These are phyloP conservation scores for Aspergillus hancockii DNA, from an alignment of 495 filamentous ascomycete species.

Conservation along the genomic window DNA sequence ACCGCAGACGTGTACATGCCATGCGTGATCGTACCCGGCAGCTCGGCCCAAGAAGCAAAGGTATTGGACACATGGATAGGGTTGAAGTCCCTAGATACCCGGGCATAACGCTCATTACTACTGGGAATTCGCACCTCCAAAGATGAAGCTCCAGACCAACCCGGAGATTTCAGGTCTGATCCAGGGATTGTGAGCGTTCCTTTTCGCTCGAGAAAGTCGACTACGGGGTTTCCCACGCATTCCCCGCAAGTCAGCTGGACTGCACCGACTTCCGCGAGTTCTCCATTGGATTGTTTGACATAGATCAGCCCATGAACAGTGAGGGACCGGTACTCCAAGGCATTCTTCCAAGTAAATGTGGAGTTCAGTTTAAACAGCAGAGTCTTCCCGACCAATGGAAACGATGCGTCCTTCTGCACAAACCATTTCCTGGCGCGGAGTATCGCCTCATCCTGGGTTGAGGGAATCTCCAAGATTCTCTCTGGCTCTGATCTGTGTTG, in stretches of 20 bases:
- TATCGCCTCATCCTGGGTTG: slow-evolving; percentile 87
- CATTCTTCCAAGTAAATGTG: slow-evolving; percentile 90
- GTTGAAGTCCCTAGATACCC: slow-evolving; percentile 97
- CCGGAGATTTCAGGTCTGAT: slow-evolving; percentile 64
- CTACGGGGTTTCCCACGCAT: slow-evolving; percentile 93
- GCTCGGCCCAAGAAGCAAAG: slow-evolving; percentile 92
- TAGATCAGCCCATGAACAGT: slow-evolving; percentile 90
- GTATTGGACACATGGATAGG: slow-evolving; percentile 97
- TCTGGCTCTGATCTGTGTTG: slow-evolving; percentile 94
- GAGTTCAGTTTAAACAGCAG: slow-evolving; percentile 92
- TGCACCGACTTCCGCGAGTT: slow-evolving; percentile 90
- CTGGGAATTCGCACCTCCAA: slow-evolving; percentile 37
- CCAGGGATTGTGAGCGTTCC: slow-evolving; percentile 38
- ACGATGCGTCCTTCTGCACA: slow-evolving; percentile 74
- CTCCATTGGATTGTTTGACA: slow-evolving; percentile 91
- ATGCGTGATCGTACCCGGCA: slow-evolving; percentile 95
- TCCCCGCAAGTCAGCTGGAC: slow-evolving; percentile 87
- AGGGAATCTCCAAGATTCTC: slow-evolving; percentile 85
- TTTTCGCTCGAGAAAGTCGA: slow-evolving; percentile 91
- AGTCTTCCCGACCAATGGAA: slow-evolving; percentile 85
- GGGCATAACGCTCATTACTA: slow-evolving; percentile 95
- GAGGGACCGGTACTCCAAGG: slow-evolving; percentile 85
- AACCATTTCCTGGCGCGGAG: slow-evolving; percentile 98
- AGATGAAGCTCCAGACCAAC: slow-evolving; percentile 78
- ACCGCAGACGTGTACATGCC: slow-evolving; percentile 99